Conservation (phyloP, 306 rosid species). For the Crotalaria pallida region DNA sequence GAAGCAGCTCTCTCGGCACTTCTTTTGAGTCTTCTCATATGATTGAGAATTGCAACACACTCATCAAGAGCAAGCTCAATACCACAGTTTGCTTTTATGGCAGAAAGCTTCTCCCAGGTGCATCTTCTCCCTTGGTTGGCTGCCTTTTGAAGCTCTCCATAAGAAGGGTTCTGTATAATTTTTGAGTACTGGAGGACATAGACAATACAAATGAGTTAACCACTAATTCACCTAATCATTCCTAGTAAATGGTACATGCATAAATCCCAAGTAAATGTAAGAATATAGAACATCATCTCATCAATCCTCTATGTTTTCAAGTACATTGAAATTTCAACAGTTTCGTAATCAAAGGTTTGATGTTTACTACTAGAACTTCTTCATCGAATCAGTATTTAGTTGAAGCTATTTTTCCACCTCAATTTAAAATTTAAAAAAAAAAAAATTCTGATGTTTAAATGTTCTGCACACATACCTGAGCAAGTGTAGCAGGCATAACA, state of each 20-base stretch:
- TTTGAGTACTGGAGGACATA: slow-evolving; percentile 61
- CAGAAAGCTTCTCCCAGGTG: slow-evolving; percentile 96
- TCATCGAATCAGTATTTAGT: neutral
- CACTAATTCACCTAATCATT: neutral
- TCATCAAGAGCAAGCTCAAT: slow-evolving; percentile 94
- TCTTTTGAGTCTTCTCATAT: slow-evolving; percentile 79
- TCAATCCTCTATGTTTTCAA: neutral
- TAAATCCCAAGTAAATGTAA: neutral
- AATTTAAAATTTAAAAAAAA: too few species aligned
- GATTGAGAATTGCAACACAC: slow-evolving; percentile 81
- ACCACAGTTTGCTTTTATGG: slow-evolving; percentile 93
- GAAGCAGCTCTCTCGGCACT: slow-evolving; percentile 76
- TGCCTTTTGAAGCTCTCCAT: slow-evolving; percentile 93
- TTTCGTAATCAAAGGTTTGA: neutral
- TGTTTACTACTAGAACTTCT: slow-evolving; percentile 2
- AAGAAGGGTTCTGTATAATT: slow-evolving; percentile 81
- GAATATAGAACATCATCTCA: neutral
- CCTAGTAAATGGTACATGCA: neutral
- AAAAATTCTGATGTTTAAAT: neutral
- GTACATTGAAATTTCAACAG: neutral
- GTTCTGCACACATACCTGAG: slow-evolving; percentile 54
- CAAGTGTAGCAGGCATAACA: slow-evolving; percentile 97
- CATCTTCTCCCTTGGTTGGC: slow-evolving; percentile 97
- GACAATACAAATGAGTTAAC: slow-evolving; percentile 18
- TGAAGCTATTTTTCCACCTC: neutral